These are phyloP conservation scores for Asterochloris sp. DNA, from an alignment of 139 green algal genomes.

Conservation along the genomic window DNA sequence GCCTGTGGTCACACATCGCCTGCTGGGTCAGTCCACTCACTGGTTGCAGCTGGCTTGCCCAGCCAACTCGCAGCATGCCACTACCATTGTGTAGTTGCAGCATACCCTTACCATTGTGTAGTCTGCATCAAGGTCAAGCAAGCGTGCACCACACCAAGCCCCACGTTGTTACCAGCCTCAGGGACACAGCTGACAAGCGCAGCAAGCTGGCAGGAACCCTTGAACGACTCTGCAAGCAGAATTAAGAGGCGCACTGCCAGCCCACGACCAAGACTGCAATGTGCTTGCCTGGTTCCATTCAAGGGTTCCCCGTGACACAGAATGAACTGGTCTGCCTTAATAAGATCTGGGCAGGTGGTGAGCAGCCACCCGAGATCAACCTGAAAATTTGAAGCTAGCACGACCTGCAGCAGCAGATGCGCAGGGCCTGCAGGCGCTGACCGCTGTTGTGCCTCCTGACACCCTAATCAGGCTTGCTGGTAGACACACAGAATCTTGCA, in stretches of 20 bases:
- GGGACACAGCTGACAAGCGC: neutral
- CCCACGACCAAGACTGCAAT: neutral
- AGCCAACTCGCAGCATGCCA: no score
- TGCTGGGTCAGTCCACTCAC: no score
- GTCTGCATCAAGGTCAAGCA: neutral
- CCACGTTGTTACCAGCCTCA: neutral
- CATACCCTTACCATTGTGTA: no score
- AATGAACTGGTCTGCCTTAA: conserved; percentile 29
- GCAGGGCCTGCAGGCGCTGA: no score
- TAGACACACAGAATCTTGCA: neutral
- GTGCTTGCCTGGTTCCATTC: neutral
- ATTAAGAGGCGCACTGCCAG: neutral
- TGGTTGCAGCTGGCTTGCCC: no score
- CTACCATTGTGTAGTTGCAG: no score
- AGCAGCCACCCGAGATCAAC: conserved; percentile 72
- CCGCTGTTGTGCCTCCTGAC: no score
- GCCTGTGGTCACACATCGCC: no score
- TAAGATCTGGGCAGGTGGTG: conserved; percentile 48
- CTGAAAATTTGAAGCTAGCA: conserved; percentile 66
- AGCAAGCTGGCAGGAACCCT: neutral
- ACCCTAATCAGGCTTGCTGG: neutral
- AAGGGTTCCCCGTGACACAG: conserved; percentile 42
- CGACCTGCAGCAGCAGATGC: neutral
- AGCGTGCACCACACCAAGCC: neutral
- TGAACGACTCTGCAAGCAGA: neutral